These are phyloP conservation scores for Annulohypoxylon moriforme DNA, from an alignment of 495 filamentous ascomycete genomes.

Conservation along the genomic window DNA sequence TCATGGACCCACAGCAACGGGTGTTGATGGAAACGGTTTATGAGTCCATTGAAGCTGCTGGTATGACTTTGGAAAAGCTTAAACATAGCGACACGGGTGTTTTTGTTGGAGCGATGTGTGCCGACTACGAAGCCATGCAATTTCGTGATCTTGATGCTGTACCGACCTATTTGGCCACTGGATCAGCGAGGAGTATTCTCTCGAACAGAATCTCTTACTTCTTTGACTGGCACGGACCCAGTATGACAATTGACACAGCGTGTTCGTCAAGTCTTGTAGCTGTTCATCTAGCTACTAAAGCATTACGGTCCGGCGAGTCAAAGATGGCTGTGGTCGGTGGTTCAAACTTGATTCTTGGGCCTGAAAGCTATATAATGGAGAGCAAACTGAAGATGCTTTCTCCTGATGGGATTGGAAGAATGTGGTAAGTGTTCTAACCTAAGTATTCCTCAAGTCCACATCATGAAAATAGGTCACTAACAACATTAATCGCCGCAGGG, in stretches of 20 bases:
- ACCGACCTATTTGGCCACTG: not conserved
- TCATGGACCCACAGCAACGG: slow-evolving; percentile 5
- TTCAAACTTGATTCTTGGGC: slow-evolving; percentile 58
- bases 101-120: not conserved
- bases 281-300: slow-evolving; percentile 18
- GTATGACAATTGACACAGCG: slow-evolving; percentile 57
- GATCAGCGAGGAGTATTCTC: not conserved
- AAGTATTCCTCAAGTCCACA: not conserved
- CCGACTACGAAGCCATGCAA: not conserved
- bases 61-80: not conserved
- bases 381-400: not conserved
- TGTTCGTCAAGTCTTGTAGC: slow-evolving; percentile 26
- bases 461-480: not conserved
- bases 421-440: not conserved
- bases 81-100: not conserved
- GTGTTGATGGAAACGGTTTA: not conserved
- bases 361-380: slow-evolving; percentile 43
- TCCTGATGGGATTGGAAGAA: not conserved
- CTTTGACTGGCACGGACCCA: not conserved
- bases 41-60: not conserved
- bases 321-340: slow-evolving; percentile 58
- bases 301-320: slow-evolving; percentile 11
- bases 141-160: not conserved
- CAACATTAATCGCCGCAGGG: slow-evolving; percentile 55
- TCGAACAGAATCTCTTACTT: not conserved